Evolutionary conservation across 2,329 filamentous ascomycete species (phyloP).

Genomic region (Apiospora koreana): DNA sequence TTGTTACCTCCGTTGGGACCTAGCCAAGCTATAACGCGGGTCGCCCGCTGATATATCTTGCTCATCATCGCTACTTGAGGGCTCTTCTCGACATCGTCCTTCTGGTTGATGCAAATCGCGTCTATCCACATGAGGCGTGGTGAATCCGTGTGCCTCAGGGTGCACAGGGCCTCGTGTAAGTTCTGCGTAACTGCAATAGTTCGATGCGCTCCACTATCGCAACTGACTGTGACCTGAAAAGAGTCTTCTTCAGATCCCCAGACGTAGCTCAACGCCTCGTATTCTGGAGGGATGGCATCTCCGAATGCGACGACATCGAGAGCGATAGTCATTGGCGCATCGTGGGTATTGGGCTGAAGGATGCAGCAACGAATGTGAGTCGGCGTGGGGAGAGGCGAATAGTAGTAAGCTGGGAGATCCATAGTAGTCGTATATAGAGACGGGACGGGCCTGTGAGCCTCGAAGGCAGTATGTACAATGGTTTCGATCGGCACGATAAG

Average conservation of each 20-base stretch:
- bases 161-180: not conserved
- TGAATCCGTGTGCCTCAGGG: not conserved
- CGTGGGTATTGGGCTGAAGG: not conserved
- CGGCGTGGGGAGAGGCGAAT: not conserved
- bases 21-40: not conserved
- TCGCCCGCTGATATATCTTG: not conserved
- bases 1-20: not conserved
- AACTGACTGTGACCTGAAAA: not conserved
- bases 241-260: not conserved
- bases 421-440: too few species aligned
- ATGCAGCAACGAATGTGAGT: not conserved
- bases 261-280: not conserved
- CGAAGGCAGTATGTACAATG: too few species aligned
- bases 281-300: not conserved
- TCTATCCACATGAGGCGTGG: not conserved
- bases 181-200: not conserved
- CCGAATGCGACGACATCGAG: not conserved
- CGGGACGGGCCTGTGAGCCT: too few species aligned
- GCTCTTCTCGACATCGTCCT: not conserved
- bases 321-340: not conserved
- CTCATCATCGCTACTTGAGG: not conserved
- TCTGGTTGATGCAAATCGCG: not conserved
- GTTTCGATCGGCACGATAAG: constrained; percentile 10
- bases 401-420: too few species aligned
- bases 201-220: not conserved